phyloP scores from a whole-genome alignment of 164 flowering plant species.

The Tetracentron sinense region DNA sequence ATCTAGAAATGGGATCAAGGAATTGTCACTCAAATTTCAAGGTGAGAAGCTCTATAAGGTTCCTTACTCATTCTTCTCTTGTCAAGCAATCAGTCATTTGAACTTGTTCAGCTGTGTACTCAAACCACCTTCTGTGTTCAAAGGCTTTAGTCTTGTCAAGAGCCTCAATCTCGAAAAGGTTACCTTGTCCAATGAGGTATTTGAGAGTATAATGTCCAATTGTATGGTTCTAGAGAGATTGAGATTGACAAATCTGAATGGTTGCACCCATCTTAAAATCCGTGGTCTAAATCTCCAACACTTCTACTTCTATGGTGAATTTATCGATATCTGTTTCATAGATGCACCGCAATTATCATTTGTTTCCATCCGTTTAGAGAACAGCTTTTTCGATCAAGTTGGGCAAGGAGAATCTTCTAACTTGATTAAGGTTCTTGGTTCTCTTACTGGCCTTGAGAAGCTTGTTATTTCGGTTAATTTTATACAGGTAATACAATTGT shows the following conservation, averaged over 20 bases:
- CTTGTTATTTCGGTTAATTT: constrained; percentile 47
- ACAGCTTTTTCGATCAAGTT: not conserved
- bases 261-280: constrained; percentile 35
- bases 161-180: constrained; percentile 53
- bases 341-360: too few relatives aligned
- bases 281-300: constrained; percentile 50
- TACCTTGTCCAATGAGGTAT: constrained; percentile 36
- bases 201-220: constrained; percentile 38
- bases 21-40: constrained; percentile 45
- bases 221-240: constrained; percentile 50
- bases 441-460: constrained; percentile 42
- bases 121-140: constrained; percentile 36
- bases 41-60: constrained; percentile 47
- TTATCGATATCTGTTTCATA: constrained; percentile 33
- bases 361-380: not conserved
- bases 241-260: constrained; percentile 48
- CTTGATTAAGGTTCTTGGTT: constrained; percentile 39
- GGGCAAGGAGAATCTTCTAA: constrained; percentile 24
- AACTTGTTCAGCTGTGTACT: constrained; percentile 47
- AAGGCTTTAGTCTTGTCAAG: constrained; percentile 42
- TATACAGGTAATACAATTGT: constrained; percentile 43
- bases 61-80: constrained; percentile 43
- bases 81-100: constrained; percentile 35
- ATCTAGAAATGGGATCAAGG: constrained; percentile 41
- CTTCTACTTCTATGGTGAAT: constrained; percentile 43